A percentile compares a stretch with the other conserved stretches of the same genome.
Evolutionary conservation across 23 red algal species (phyloP).

Genomic region (Gracilaria gracilis): DNA sequence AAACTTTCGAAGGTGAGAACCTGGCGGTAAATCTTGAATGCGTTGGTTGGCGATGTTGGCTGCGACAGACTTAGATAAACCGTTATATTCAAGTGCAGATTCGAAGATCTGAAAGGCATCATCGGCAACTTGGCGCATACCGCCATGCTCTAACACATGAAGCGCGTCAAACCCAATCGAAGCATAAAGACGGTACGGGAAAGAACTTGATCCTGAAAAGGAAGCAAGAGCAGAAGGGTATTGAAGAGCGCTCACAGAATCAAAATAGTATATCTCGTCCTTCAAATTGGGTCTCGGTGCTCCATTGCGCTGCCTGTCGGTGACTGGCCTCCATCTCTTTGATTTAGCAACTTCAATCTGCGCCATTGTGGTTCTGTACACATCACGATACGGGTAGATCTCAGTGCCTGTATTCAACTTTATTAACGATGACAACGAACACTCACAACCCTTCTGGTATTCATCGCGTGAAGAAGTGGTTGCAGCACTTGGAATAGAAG

Average conservation of each 20-base stretch:
- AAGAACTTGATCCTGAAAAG: background rate
- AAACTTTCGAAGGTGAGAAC: background rate
- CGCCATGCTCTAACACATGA: slow-evolving; percentile 23
- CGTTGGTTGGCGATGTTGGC: slow-evolving; percentile 2
- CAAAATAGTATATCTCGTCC: background rate
- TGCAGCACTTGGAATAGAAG: too few relatives aligned
- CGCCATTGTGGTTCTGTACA: background rate
- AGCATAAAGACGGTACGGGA: background rate
- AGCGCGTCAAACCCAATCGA: slow-evolving; percentile 14
- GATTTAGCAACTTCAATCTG: background rate
- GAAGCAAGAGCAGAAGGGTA: background rate
- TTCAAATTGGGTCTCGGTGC: background rate
- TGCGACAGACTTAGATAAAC: background rate
- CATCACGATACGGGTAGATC: background rate
- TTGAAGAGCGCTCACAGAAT: background rate
- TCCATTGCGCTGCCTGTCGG: background rate
- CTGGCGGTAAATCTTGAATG: background rate
- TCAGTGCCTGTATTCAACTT: background rate
- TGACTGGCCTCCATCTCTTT: background rate
- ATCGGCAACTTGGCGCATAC: background rate
- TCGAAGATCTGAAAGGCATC: slow-evolving; percentile 20
- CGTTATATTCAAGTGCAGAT: background rate
- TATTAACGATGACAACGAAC: background rate
- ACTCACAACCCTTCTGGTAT: background rate
- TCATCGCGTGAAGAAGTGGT: background rate